A percentile compares a stretch with the other conserved stretches of the same genome.
Evolutionary conservation across 2,329 filamentous ascomycete species (phyloP).

Genomic region (Trichoderma breve): DNA sequence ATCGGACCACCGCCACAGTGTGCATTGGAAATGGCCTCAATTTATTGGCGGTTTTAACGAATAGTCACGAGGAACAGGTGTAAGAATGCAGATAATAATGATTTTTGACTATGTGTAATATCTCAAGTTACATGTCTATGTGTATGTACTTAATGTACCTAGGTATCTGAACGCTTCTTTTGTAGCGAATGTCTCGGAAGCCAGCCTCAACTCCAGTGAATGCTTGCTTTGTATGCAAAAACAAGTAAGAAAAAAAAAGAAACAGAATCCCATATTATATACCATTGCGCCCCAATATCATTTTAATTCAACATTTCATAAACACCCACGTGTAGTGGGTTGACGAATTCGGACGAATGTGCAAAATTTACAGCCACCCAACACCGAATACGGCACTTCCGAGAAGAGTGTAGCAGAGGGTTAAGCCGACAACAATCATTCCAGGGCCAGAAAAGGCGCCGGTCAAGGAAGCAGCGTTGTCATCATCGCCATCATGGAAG

Average conservation of each 20-base stretch:
- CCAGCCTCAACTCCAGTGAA: slow-evolving; percentile 14
- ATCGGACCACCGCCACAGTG: slow-evolving; percentile 17
- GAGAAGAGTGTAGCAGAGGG: slow-evolving; percentile 26
- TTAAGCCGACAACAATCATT: slow-evolving; percentile 23
- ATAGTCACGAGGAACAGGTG: not conserved
- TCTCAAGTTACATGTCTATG: slow-evolving; percentile 6
- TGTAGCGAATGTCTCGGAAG: not conserved
- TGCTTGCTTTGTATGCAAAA: slow-evolving; percentile 14
- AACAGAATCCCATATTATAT: not conserved
- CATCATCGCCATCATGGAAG: slow-evolving; percentile 28
- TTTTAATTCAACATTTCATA: not conserved
- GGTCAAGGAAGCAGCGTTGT: slow-evolving; percentile 23
- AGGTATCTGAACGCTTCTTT: slow-evolving; percentile 13
- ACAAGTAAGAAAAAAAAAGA: not conserved
- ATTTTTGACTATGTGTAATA: not conserved
- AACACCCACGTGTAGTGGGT: not conserved
- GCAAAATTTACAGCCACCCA: slow-evolving; percentile 11
- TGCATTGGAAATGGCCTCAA: not conserved
- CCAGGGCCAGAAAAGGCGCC: slow-evolving; percentile 20
- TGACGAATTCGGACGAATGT: not conserved
- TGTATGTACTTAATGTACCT: slow-evolving; percentile 13
- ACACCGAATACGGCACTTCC: slow-evolving; percentile 19
- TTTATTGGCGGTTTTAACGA: not conserved
- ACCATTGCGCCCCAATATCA: not conserved
- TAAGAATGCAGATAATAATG: not conserved